These are phyloP conservation scores for Rhizoclosmatium globosum DNA, from an alignment of 192 early-diverging fungal genomes.

Conservation along the genomic window DNA sequence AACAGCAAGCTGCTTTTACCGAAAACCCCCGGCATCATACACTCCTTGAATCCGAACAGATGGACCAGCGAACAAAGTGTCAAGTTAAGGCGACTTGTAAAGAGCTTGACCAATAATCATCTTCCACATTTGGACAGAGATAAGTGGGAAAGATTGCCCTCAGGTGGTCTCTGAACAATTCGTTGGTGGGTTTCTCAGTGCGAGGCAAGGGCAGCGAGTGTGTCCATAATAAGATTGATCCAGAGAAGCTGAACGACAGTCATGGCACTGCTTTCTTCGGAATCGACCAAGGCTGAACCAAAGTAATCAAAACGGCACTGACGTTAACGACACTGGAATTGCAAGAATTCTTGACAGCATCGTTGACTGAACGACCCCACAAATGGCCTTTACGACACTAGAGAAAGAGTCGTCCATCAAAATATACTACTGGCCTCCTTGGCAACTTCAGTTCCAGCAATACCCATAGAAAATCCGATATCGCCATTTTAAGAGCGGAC, in stretches of 20 bases:
- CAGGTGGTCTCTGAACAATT: slow-evolving; percentile 83
- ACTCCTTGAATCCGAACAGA: slow-evolving; percentile 37
- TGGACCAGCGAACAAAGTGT: slow-evolving; percentile 30
- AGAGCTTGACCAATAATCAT: slow-evolving; percentile 91
- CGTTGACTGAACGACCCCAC: slow-evolving; percentile 95
- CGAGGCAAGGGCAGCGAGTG: slow-evolving; percentile 90
- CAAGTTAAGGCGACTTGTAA: slow-evolving; percentile 84
- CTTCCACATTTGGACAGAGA: slow-evolving; percentile 88
- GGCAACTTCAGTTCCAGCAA: slow-evolving; percentile 95
- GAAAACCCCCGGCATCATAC: slow-evolving; percentile 25
- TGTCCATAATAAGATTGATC: slow-evolving; percentile 97
- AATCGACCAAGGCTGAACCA: slow-evolving; percentile 58
- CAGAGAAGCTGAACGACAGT: slow-evolving; percentile 92
- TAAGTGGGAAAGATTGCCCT: slow-evolving; percentile 76
- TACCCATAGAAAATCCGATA: slow-evolving; percentile 94
- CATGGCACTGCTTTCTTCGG: slow-evolving; percentile 75
- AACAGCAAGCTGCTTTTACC: background rate
- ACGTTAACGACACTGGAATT: slow-evolving; percentile 98
- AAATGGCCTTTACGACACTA: slow-evolving; percentile 95
- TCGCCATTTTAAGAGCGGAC: slow-evolving; percentile 91
- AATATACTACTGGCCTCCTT: slow-evolving; percentile 97
- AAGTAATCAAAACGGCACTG: slow-evolving; percentile 48
- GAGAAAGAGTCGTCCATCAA: slow-evolving; percentile 94
- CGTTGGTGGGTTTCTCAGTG: slow-evolving; percentile 89
- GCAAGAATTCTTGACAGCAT: slow-evolving; percentile 93